Evolutionary conservation across 169 alveolate genomes (phyloP), one percentile per base, ranked within the genome.

Genomic region (Plasmodium gonderi): DNA sequence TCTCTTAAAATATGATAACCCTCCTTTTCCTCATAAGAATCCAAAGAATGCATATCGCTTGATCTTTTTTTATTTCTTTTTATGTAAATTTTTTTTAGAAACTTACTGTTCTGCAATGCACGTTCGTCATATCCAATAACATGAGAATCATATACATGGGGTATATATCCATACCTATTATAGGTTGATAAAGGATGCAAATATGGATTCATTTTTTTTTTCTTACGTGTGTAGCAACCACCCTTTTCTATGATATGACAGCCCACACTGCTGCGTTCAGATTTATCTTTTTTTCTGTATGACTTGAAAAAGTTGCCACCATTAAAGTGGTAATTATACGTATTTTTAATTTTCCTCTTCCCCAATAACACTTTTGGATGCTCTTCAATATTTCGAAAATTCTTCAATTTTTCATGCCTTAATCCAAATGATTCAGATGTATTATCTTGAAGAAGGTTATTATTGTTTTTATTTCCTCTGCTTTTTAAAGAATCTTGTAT

Each of bases 31-130:
- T 54, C 69, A 9, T 54, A n/a, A 3, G n/a, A 29, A 42, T 36
- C 44, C 42, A 33, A 4, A 77, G 31, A 77, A 14, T 42, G 7
- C 85, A 42, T 47, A 14, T 8, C 42, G 20, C 42, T 23, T n/a
- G 26, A n/a, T 29, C 33, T 40, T 49, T 45, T 45, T 12, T 47
- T 40, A 68, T 82, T 82, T 51, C 40, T 38, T 33, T 44, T 45
- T 49, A 82, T 45, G 26, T 82, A 82, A 49, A 68, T 36, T 9
- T 82, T 82, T 82, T 69, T 47, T 68, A 82, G 44, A 44, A 69
- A 68, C 29, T 44, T 69, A 26, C 82, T 82, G 23, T 82, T 67
- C 26, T 82, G 54, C 47, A 82, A 9, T 14, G 38, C 20, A 68
- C 14, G 51, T 42, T 81, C 80, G 17, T 81, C 75, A 42, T 68